Conservation (phyloP, 257 asterid genomes). For the Gentiana straminea region DNA sequence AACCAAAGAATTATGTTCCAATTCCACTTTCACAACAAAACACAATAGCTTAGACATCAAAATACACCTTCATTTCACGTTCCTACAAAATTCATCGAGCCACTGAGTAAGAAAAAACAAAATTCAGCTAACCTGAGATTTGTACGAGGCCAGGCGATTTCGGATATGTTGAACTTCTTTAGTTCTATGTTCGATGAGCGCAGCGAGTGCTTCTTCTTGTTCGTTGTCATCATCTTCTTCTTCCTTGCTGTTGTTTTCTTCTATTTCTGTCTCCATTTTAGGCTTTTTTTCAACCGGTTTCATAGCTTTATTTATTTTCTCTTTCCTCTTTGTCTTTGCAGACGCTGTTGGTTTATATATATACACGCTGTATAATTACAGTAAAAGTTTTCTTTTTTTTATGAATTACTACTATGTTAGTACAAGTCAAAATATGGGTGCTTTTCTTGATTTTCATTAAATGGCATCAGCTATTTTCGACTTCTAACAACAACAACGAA, state of each 20-base stretch:
- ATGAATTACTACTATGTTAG: no score
- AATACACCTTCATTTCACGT: no score
- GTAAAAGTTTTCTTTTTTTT: no score
- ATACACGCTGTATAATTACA: no score
- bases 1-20: no score
- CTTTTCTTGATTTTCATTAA: no score
- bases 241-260: neutral
- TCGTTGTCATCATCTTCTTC: constrained; percentile 9
- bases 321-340: neutral
- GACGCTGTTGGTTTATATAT: no score
- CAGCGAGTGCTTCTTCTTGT: constrained; percentile 70
- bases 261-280: constrained; percentile 13
- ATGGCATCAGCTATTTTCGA: no score
- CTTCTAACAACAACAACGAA: no score
- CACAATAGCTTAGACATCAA: neutral
- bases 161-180: constrained; percentile 43
- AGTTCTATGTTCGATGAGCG: constrained; percentile 33
- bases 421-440: no score
- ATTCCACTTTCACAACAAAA: no score
- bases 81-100: no score
- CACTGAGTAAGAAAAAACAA: neutral
- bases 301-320: constrained; percentile 8
- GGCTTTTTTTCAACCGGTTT: constrained; percentile 14
- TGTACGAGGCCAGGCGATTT: constrained; percentile 54
- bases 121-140: constrained; percentile 39